phyloP scores from a whole-genome alignment of 75 land plant species.

The Pinus taeda region DNA sequence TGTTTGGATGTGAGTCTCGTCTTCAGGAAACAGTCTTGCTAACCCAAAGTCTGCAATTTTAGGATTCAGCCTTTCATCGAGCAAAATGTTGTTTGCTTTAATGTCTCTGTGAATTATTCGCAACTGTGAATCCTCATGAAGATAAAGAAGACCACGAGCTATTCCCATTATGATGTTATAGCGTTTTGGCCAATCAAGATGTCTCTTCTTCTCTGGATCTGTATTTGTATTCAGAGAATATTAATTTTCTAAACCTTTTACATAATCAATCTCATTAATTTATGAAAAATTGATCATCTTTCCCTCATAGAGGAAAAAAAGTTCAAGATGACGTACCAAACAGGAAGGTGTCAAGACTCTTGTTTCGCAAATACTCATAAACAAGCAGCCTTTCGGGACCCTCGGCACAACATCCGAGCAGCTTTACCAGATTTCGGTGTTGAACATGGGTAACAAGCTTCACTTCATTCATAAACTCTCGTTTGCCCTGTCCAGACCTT shows the following conservation, averaged over 20 bases:
- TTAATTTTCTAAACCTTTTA: not conserved
- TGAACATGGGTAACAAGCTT: constrained; percentile 14
- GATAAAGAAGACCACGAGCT: not conserved
- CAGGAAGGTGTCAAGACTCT: constrained; percentile 15
- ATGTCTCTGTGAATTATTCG: not conserved
- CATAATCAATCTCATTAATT: not conserved
- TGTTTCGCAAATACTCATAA: constrained; percentile 42
- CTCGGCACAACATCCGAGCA: constrained; percentile 31
- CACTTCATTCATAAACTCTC: constrained; percentile 38
- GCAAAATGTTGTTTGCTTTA: not conserved
- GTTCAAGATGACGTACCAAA: not conserved
- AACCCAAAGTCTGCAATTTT: constrained; percentile 14
- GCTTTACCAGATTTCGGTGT: constrained; percentile 33
- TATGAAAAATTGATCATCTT: not conserved
- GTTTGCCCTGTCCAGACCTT: constrained; percentile 21
- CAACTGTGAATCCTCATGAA: not conserved
- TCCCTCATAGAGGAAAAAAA: not conserved
- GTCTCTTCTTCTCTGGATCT: not conserved
- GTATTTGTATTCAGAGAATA: not conserved
- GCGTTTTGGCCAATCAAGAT: not conserved
- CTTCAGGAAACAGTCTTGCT: not conserved
- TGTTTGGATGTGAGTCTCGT: not conserved
- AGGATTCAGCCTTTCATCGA: constrained; percentile 6
- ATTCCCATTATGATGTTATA: constrained; percentile 5
- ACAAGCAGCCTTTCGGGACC: constrained; percentile 25